Percentiles rank a stretch among this genome's conserved stretches.
Conservation (phyloP, 495 filamentous ascomycete species). For the Aspergillus nanangensis region DNA sequence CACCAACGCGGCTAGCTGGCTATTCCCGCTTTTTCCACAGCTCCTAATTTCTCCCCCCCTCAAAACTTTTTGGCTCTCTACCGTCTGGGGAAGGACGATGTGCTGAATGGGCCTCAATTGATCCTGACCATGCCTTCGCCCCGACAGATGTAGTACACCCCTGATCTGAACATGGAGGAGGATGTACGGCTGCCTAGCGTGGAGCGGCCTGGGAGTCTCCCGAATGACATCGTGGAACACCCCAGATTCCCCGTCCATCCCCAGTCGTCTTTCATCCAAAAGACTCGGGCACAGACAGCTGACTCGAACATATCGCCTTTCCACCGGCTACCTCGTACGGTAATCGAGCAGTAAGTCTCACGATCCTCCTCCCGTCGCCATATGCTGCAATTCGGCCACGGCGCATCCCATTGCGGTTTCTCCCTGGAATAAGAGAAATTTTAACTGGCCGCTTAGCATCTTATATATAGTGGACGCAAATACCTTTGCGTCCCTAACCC, state of each 20-base stretch:
- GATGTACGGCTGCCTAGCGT: slow-evolving; percentile 15
- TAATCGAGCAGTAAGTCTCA: slow-evolving; percentile 25
- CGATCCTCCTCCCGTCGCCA: neutral
- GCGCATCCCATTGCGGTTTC: neutral
- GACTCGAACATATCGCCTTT: slow-evolving; percentile 16
- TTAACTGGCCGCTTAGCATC: slow-evolving; percentile 51
- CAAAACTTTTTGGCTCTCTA: neutral
- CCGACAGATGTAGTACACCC: slow-evolving; percentile 14
- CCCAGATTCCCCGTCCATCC: neutral
- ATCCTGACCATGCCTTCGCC: slow-evolving; percentile 9
- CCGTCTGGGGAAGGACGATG: neutral
- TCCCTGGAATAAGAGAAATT: neutral
- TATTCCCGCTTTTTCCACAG: neutral
- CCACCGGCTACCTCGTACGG: slow-evolving; percentile 20
- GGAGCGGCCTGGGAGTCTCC: slow-evolving; percentile 11
- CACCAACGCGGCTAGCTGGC: slow-evolving; percentile 4
- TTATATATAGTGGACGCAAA: slow-evolving; percentile 70
- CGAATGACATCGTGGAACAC: slow-evolving; percentile 8
- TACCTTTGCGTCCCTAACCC: slow-evolving; percentile 75
- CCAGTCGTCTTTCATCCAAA: neutral
- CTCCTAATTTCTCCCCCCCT: neutral
- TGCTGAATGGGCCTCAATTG: slow-evolving; percentile 15
- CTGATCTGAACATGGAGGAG: slow-evolving; percentile 24
- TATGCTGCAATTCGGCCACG: neutral
- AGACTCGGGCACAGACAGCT: neutral